phyloP scores from a whole-genome alignment of 805 yeast species.

The Monosporozyma solicola region DNA sequence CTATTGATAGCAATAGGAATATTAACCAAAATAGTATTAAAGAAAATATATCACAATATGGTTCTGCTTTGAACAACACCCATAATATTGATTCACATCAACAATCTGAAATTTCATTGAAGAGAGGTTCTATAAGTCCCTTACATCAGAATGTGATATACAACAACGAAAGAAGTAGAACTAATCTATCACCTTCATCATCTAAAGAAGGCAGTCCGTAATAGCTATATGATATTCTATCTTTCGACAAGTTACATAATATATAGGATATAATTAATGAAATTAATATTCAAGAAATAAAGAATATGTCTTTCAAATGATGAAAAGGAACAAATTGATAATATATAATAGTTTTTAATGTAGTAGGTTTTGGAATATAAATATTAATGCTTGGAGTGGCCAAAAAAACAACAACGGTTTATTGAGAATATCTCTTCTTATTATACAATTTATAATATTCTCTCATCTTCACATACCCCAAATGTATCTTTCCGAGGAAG shows the following conservation, averaged over 20 bases:
- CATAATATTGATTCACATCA: not conserved
- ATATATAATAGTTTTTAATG: not conserved
- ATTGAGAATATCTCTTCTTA: constrained; percentile 6
- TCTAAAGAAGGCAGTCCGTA: not conserved
- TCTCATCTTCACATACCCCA: constrained; percentile 74
- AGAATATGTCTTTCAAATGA: not conserved
- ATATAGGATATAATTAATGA: not conserved
- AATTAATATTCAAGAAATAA: not conserved
- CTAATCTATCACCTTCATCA: not conserved
- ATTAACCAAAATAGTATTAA: not conserved
- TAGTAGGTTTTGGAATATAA: not conserved
- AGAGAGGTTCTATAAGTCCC: not conserved
- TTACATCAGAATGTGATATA: not conserved
- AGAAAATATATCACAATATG: not conserved
- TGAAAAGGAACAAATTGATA: not conserved
- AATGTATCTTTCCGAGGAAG: constrained; percentile 77
- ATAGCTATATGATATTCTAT: not conserved
- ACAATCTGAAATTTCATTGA: not conserved
- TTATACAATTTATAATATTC: constrained; percentile 33
- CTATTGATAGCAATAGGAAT: not conserved
- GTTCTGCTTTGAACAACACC: not conserved
- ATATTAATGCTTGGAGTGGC: not conserved
- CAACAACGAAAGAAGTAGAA: not conserved
- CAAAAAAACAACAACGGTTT: not conserved
- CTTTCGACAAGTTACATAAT: not conserved